These are phyloP conservation scores for Pleoardoris graminearum DNA, from an alignment of 2,329 filamentous ascomycete species.

Conservation along the genomic window DNA sequence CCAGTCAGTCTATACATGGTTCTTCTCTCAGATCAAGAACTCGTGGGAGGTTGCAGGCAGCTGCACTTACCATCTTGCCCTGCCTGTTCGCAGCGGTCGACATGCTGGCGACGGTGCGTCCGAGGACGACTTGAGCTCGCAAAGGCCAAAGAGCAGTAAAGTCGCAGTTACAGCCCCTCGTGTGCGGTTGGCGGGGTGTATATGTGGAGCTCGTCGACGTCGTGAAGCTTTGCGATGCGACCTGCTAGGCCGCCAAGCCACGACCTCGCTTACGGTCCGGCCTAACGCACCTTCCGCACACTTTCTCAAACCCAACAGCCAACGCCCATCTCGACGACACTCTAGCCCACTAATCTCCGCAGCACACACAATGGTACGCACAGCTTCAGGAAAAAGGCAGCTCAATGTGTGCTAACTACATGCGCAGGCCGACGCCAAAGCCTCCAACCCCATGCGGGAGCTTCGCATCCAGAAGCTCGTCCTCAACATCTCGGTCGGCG, in stretches of 20 bases:
- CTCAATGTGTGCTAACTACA: constrained; percentile 26
- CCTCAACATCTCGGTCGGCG: constrained; percentile 99
- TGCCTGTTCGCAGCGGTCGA: constrained; percentile 72
- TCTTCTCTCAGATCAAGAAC: constrained; percentile 45
- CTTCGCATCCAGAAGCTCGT: constrained; percentile 99
- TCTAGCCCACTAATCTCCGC: constrained; percentile 42
- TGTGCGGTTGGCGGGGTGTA: constrained; percentile 27
- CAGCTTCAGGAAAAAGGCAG: not conserved
- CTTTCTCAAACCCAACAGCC: constrained; percentile 31
- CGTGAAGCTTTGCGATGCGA: constrained; percentile 26
- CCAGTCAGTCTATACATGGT: constrained; percentile 51
- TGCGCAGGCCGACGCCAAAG: constrained; percentile 61
- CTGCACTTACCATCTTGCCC: constrained; percentile 92
- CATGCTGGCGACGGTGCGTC: constrained; percentile 49
- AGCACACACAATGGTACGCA: constrained; percentile 47
- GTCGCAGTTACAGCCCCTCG: constrained; percentile 19
- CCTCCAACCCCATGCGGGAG: constrained; percentile 98
- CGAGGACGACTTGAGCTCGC: constrained; percentile 46
- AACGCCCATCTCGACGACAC: constrained; percentile 32
- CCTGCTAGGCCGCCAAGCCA: constrained; percentile 13
- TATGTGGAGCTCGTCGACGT: constrained; percentile 27
- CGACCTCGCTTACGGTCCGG: constrained; percentile 13
- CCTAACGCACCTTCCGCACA: constrained; percentile 20
- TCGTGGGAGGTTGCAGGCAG: constrained; percentile 39
- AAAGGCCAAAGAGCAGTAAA: constrained; percentile 8